Evolutionary conservation across 2,329 filamentous ascomycete genomes (phyloP).

Genomic region (Catunica adiposa): DNA sequence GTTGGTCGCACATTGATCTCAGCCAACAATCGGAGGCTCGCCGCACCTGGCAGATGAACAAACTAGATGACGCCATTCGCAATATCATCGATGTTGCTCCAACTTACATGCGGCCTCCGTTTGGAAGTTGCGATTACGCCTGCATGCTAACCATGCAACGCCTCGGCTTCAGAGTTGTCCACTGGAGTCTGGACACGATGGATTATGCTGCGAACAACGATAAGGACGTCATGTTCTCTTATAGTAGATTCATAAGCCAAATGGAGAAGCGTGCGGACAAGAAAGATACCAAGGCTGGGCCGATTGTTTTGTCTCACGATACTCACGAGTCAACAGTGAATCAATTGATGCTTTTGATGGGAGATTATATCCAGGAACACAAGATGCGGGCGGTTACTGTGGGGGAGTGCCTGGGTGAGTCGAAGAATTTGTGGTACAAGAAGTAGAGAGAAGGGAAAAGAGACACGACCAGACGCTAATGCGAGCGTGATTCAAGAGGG

Average conservation of each 20-base stretch:
- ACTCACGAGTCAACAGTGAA: conserved; percentile 31
- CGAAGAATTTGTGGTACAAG: conserved; percentile 35
- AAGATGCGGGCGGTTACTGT: conserved; percentile 17
- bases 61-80: conserved; percentile 29
- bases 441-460: not conserved
- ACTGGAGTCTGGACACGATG: conserved; percentile 43
- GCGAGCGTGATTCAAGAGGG: not conserved
- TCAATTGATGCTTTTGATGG: conserved; percentile 21
- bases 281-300: conserved; percentile 21
- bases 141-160: conserved; percentile 22
- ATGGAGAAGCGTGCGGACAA: conserved; percentile 7
- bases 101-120: conserved; percentile 30
- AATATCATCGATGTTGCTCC: conserved; percentile 27
- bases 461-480: not conserved
- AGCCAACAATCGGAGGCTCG: conserved; percentile 22
- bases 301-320: conserved; percentile 37
- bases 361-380: conserved; percentile 6
- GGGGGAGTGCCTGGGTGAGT: conserved; percentile 36
- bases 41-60: conserved; percentile 25
- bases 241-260: conserved; percentile 22
- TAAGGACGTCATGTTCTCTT: conserved; percentile 31
- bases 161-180: conserved; percentile 39
- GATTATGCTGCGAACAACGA: conserved; percentile 39
- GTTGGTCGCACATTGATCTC: conserved; percentile 31
- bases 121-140: conserved; percentile 25